phyloP scores from a whole-genome alignment of 169 alveolate genomes.

The Neospora caninum region DNA sequence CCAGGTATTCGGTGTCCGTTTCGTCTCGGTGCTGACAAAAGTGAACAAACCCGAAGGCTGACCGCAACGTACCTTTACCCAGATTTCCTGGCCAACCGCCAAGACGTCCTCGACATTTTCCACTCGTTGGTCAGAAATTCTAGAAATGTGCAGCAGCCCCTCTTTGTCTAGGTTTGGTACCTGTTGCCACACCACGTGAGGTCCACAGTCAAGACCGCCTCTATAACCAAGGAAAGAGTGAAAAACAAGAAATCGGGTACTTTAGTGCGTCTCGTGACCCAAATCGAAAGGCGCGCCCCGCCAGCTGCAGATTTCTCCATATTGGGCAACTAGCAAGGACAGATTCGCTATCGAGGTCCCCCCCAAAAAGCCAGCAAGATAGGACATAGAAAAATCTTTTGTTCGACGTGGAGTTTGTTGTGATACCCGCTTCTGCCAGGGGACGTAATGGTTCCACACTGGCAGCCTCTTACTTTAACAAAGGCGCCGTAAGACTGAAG shows the following conservation, averaged over 20 bases:
- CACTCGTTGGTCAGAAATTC: conserved; percentile 31
- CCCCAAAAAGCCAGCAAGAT: too few species aligned
- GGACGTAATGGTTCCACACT: neutral
- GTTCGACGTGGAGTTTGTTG: too few species aligned
- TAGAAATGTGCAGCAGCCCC: conserved; percentile 44
- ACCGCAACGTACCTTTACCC: conserved; percentile 39
- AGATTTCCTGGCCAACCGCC: conserved; percentile 45
- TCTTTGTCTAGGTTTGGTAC: conserved; percentile 18
- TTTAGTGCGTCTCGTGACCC: too few species aligned
- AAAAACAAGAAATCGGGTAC: neutral
- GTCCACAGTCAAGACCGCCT: neutral
- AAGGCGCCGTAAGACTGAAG: conserved; percentile 51
- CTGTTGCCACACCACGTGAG: conserved; percentile 5
- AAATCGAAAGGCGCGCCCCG: too few species aligned
- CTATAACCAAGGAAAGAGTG: neutral
- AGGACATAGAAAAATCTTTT: too few species aligned
- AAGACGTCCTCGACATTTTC: conserved; percentile 41
- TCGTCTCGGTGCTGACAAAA: neutral
- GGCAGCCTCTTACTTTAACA: neutral
- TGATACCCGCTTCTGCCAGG: too few species aligned
- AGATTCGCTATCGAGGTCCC: too few species aligned
- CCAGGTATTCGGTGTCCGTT: too few species aligned
- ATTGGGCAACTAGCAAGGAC: too few species aligned
- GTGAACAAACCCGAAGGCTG: neutral
- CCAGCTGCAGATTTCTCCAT: too few species aligned